A percentile compares a stretch with the other conserved stretches of the same genome.
Conservation (phyloP, 2,329 filamentous ascomycete species). For the Fonsecaea monophora region DNA sequence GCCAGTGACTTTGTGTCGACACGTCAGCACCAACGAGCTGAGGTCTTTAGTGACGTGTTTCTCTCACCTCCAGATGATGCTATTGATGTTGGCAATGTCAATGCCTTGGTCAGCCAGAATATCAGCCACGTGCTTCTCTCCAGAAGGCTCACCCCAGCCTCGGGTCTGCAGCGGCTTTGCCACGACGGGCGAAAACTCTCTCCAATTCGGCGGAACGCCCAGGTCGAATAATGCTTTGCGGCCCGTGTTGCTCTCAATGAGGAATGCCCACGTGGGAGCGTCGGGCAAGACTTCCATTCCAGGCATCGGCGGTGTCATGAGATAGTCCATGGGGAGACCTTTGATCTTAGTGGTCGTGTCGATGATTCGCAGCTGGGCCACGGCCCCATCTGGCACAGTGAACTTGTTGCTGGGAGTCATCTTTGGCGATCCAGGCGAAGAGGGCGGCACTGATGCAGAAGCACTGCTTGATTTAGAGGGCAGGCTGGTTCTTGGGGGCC, state of each 20-base stretch:
- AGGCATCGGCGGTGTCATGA: slow-evolving; percentile 31
- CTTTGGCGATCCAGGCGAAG: slow-evolving; percentile 3
- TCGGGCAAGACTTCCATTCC: slow-evolving; percentile 32
- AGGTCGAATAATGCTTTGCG: slow-evolving; percentile 44
- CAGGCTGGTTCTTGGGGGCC: not conserved
- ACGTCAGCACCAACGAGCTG: not conserved
- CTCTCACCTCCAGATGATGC: slow-evolving; percentile 35
- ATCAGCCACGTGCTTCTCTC: slow-evolving; percentile 36
- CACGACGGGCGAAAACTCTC: slow-evolving; percentile 33
- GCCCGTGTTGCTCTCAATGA: slow-evolving; percentile 26
- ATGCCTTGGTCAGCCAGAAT: slow-evolving; percentile 35
- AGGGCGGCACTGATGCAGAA: not conserved
- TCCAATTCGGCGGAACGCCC: slow-evolving; percentile 44
- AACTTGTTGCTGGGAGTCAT: slow-evolving; percentile 23
- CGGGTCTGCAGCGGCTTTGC: slow-evolving; percentile 18
- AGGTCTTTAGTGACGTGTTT: not conserved
- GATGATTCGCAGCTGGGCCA: slow-evolving; percentile 31
- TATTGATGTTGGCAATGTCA: slow-evolving; percentile 16
- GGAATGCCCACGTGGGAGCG: slow-evolving; percentile 31
- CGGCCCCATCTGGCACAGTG: slow-evolving; percentile 23
- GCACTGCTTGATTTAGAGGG: not conserved
- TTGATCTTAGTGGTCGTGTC: slow-evolving; percentile 34
- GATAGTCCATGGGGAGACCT: slow-evolving; percentile 14
- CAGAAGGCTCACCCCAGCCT: slow-evolving; percentile 29
- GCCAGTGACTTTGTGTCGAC: slow-evolving; percentile 39